A percentile compares a stretch with the other conserved stretches of the same genome.
phyloP scores from a whole-genome alignment of 495 filamentous ascomycete species.

The Neurospora discreta region DNA sequence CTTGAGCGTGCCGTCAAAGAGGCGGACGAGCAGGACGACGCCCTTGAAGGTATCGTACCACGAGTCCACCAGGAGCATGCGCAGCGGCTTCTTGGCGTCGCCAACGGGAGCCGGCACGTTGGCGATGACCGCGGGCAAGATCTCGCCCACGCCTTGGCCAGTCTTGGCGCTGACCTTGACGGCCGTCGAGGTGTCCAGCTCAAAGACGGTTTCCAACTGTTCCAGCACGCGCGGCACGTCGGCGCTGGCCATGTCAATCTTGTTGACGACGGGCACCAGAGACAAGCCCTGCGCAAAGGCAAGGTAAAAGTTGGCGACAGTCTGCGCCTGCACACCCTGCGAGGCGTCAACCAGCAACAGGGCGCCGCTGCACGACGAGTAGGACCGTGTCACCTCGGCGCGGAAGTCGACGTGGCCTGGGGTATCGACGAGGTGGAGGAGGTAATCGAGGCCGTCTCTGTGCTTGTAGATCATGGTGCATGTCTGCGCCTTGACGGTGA shows the following conservation, averaged over 20 bases:
- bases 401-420: constrained; percentile 93
- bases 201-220: constrained; percentile 76
- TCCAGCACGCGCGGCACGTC: constrained; percentile 75
- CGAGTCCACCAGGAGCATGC: constrained; percentile 86
- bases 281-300: constrained; percentile 83
- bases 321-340: constrained; percentile 88
- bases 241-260: constrained; percentile 82
- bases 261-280: constrained; percentile 90
- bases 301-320: constrained; percentile 95
- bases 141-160: constrained; percentile 66
- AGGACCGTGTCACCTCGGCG: constrained; percentile 87
- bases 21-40: constrained; percentile 79
- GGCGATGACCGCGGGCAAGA: constrained; percentile 78
- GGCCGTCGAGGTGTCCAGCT: constrained; percentile 71
- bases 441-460: constrained; percentile 66
- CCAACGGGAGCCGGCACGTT: constrained; percentile 71
- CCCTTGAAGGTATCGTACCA: constrained; percentile 97
- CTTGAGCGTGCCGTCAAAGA: constrained; percentile 80
- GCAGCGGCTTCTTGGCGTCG: constrained; percentile 56
- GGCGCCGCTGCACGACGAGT: constrained; percentile 90
- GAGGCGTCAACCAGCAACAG: constrained; percentile 86
- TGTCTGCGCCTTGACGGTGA: constrained; percentile 98
- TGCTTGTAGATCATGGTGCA: constrained; percentile 94
- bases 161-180: constrained; percentile 90
- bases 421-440: constrained; percentile 92